Percentiles rank a stretch among this genome's conserved stretches.
Evolutionary conservation across 139 green algal genomes (phyloP).

Genomic region (Pleodorina starrii): DNA sequence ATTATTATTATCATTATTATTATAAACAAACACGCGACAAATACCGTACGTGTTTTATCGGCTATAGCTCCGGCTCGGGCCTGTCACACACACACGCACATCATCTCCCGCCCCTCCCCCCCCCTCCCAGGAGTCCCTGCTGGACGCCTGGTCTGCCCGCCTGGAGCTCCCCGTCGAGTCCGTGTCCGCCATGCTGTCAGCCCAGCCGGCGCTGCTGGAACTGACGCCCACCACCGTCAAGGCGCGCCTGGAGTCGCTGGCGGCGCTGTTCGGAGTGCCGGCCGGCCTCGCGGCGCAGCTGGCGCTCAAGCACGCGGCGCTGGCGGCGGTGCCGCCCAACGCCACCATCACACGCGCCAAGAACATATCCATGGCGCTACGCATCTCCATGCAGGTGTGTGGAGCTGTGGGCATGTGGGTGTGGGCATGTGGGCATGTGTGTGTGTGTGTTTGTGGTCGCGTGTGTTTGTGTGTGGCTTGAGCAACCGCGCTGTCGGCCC

Average conservation of each 20-base stretch:
- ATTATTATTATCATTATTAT: too few relatives aligned
- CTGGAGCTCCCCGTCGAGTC: conserved; percentile 44
- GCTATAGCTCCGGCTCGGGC: too few relatives aligned
- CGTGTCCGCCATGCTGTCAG: conserved; percentile 48
- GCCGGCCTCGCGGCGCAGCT: conserved; percentile 54
- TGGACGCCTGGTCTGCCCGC: conserved; percentile 46
- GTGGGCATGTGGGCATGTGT: too few relatives aligned
- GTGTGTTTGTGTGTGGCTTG: too few relatives aligned
- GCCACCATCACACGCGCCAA: conserved; percentile 71
- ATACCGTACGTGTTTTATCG: too few relatives aligned
- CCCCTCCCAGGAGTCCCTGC: not conserved
- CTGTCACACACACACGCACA: too few relatives aligned
- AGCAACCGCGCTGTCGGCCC: too few relatives aligned
- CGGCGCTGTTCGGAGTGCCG: conserved; percentile 64
- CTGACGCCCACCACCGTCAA: conserved; percentile 66
- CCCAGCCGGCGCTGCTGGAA: conserved; percentile 62
- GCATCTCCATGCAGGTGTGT: conserved; percentile 59
- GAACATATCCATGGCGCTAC: conserved; percentile 57
- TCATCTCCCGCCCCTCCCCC: not conserved
- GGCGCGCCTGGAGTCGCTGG: conserved; percentile 61
- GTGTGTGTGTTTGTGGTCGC: too few relatives aligned
- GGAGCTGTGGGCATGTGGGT: not conserved
- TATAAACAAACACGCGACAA: too few relatives aligned
- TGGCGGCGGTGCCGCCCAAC: conserved; percentile 69
- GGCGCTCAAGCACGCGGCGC: conserved; percentile 63